A percentile compares a stretch with the other conserved stretches of the same genome.
These are phyloP conservation scores for Hebeloma cylindrosporum DNA, from an alignment of 768 basidiomycete species.

Conservation along the genomic window DNA sequence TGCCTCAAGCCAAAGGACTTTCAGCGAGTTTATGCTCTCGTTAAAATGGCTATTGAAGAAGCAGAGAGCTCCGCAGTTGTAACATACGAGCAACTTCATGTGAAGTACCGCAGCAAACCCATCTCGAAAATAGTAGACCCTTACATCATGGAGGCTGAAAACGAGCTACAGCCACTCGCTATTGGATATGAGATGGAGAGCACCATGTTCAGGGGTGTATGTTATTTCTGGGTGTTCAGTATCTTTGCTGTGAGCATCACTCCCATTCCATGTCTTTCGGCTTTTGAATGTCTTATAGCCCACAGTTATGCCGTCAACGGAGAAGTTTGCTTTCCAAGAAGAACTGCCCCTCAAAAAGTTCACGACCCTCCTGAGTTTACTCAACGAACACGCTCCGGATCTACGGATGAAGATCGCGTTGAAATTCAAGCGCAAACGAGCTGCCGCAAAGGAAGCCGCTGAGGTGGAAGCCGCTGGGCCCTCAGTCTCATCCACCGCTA, in stretches of 20 bases:
- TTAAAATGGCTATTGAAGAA: slow-evolving; percentile 27
- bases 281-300: slow-evolving; percentile 6
- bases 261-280: background rate
- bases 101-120: slow-evolving; percentile 20
- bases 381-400: slow-evolving; percentile 24
- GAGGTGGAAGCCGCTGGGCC: no score
- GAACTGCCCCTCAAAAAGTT: slow-evolving; percentile 24
- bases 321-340: slow-evolving; percentile 25
- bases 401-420: slow-evolving; percentile 14
- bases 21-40: slow-evolving; percentile 25
- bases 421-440: slow-evolving; percentile 3
- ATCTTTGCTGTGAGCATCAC: slow-evolving; percentile 30
- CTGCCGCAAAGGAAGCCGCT: slow-evolving; percentile 4
- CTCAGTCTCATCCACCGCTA: no score
- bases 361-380: slow-evolving; percentile 18
- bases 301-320: slow-evolving; percentile 14
- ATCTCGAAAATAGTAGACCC: slow-evolving; percentile 20
- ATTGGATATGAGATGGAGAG: slow-evolving; percentile 21
- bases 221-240: slow-evolving; percentile 49
- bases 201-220: slow-evolving; percentile 32
- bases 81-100: slow-evolving; percentile 32
- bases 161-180: slow-evolving; percentile 26
- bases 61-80: slow-evolving; percentile 11
- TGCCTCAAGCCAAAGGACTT: slow-evolving; percentile 33
- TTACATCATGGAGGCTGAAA: slow-evolving; percentile 36